phyloP scores from a whole-genome alignment of 306 rosid genomes.

The Parietaria judaica region DNA sequence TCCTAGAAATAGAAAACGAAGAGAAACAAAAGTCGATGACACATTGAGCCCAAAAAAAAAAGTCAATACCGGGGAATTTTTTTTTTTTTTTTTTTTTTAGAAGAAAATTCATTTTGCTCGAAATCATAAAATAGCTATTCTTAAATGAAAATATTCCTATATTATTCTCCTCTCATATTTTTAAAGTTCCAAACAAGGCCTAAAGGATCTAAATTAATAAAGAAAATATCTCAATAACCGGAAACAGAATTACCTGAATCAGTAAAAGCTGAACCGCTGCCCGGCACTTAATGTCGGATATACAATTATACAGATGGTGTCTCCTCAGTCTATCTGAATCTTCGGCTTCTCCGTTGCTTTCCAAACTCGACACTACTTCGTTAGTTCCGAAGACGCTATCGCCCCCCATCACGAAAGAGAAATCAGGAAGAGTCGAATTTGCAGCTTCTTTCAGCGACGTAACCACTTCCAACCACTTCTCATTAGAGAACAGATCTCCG shows the following conservation, averaged over 20 bases:
- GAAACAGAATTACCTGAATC: conserved; percentile 69
- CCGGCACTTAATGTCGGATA: conserved; percentile 77
- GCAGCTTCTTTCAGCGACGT: conserved; percentile 80
- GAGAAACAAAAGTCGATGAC: too few species aligned
- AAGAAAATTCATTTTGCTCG: too few species aligned
- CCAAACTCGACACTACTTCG: conserved; percentile 34
- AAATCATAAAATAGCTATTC: too few species aligned
- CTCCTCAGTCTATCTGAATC: conserved; percentile 38
- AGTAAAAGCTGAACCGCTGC: conserved; percentile 92
- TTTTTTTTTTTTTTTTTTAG: too few species aligned
- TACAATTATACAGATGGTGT: conserved; percentile 43
- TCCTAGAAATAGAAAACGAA: too few species aligned
- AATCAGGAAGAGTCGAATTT: conserved; percentile 76
- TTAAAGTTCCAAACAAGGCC: too few species aligned
- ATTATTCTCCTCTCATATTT: too few species aligned
- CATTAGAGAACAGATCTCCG: conserved; percentile 83
- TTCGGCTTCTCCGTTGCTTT: conserved; percentile 41
- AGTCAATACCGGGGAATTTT: too few species aligned
- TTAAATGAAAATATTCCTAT: too few species aligned
- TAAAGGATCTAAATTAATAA: too few species aligned
- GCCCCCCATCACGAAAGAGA: conserved; percentile 48
- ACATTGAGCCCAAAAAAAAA: too few species aligned
- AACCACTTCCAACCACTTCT: conserved; percentile 95
- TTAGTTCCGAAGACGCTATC: conserved; percentile 28
- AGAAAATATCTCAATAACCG: neutral